Percentiles rank a stretch among this genome's conserved stretches.
phyloP scores from a whole-genome alignment of 176 grass and related monocot genomes.

The Carex pumila region DNA sequence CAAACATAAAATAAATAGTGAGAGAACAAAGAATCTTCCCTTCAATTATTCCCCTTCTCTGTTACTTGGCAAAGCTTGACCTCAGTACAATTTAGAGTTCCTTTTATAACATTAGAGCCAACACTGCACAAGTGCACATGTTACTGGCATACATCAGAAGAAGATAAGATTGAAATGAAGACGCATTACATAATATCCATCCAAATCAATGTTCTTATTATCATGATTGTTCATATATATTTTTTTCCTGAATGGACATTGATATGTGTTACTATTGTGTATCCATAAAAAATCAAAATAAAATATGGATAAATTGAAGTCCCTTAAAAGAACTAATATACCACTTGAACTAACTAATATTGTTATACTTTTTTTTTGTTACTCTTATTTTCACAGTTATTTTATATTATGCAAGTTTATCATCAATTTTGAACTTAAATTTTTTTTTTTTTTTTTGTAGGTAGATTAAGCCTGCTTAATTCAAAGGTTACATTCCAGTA shows the following conservation, averaged over 20 bases:
- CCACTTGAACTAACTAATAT: background rate
- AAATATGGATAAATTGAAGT: background rate
- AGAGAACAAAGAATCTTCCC: background rate
- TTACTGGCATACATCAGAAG: background rate
- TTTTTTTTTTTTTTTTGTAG: too few species aligned
- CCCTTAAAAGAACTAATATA: background rate
- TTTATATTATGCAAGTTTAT: background rate
- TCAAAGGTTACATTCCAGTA: background rate
- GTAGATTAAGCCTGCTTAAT: too few species aligned
- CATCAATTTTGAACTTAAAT: background rate
- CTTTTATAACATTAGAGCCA: background rate
- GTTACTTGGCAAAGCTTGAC: background rate
- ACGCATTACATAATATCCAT: background rate
- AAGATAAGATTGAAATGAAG: background rate
- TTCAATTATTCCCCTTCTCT: background rate
- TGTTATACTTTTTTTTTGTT: background rate
- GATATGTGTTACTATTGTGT: background rate
- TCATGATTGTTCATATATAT: background rate
- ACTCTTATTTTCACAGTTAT: background rate
- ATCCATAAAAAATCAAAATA: background rate
- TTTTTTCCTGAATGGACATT: background rate
- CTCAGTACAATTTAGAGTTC: background rate
- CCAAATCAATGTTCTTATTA: background rate
- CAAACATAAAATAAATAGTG: background rate
- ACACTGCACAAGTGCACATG: background rate